phyloP scores from a whole-genome alignment of 176 grass and related monocot species.

The Avena insularis region DNA sequence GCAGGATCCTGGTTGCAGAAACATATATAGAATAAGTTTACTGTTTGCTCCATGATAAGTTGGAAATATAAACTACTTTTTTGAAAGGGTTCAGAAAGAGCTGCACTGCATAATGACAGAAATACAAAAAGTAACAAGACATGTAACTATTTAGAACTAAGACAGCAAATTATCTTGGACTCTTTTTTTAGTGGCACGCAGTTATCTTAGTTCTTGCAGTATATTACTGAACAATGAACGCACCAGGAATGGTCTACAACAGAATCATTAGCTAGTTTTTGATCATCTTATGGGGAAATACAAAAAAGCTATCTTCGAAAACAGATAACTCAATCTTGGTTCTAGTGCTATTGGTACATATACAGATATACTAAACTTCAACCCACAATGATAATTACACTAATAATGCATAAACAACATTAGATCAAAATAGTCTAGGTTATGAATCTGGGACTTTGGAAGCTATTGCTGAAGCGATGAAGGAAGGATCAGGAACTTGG shows the following conservation, averaged over 20 bases:
- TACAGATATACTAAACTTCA: neutral
- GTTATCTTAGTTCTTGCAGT: neutral
- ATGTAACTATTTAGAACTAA: conserved; percentile 15
- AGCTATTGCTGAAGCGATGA: neutral
- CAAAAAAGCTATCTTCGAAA: neutral
- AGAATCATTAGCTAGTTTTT: neutral
- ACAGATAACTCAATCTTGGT: neutral
- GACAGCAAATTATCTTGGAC: neutral
- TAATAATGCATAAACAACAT: conserved; percentile 28
- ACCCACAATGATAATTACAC: neutral
- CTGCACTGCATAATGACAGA: neutral
- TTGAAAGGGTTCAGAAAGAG: neutral
- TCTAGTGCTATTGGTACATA: neutral
- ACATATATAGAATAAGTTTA: conserved; percentile 19
- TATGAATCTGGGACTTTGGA: neutral
- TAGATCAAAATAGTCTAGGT: neutral
- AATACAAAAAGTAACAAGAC: neutral
- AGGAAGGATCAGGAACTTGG: neutral
- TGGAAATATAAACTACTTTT: neutral
- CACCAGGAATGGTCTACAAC: neutral
- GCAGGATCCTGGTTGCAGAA: conserved; percentile 60
- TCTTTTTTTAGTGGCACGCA: neutral
- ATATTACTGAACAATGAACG: conserved; percentile 7
- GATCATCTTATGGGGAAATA: neutral
- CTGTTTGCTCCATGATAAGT: neutral